Conservation (phyloP, 495 filamentous ascomycete genomes). For the Glarea lozoyensis region DNA sequence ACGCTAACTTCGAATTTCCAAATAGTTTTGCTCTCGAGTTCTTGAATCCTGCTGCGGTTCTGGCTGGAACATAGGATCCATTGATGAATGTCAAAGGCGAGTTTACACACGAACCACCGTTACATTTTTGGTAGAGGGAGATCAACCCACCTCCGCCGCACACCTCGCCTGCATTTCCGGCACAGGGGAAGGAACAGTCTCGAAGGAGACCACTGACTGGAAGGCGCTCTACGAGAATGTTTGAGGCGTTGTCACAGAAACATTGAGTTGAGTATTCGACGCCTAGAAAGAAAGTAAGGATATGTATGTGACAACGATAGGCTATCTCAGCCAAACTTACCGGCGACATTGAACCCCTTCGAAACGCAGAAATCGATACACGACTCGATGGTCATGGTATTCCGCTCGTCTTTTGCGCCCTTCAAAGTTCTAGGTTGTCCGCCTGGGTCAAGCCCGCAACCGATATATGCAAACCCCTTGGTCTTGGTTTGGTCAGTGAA, state of each 20-base stretch:
- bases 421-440: constrained; percentile 43
- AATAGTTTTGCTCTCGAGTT: too few relatives aligned
- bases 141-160: constrained; percentile 29
- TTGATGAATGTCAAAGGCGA: constrained; percentile 1
- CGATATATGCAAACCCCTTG: constrained; percentile 48
- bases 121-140: constrained; percentile 9
- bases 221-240: not conserved
- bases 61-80: not conserved
- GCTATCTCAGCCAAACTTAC: constrained; percentile 11
- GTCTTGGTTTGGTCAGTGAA: constrained; percentile 29
- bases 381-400: constrained; percentile 48
- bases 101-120: not conserved
- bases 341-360: constrained; percentile 46
- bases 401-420: constrained; percentile 25
- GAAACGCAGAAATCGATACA: constrained; percentile 47
- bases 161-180: constrained; percentile 27
- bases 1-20: too few relatives aligned
- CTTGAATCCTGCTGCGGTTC: not conserved
- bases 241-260: constrained; percentile 49
- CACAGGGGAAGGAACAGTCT: constrained; percentile 32
- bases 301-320: not conserved
- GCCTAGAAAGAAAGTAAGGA: not conserved
- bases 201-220: constrained; percentile 20
- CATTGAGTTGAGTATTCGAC: constrained; percentile 61
- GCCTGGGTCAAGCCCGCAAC: constrained; percentile 46